A percentile compares a stretch with the other conserved stretches of the same genome.
Evolutionary conservation across 2,329 filamentous ascomycete genomes (phyloP).

Genomic region (Chrysosphaeria jannelii): DNA sequence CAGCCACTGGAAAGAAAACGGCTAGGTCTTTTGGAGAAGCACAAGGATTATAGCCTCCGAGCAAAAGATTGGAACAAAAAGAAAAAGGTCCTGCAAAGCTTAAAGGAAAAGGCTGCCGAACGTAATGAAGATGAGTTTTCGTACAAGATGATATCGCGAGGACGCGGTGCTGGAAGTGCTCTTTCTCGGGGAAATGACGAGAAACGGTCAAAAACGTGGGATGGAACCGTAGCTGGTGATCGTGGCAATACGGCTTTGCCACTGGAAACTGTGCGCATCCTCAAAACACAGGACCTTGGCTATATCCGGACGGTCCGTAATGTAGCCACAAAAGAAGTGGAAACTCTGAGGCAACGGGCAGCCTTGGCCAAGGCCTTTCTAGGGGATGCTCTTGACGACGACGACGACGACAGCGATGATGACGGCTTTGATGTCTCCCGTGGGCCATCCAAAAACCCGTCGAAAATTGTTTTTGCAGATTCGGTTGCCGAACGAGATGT

Average conservation of each 20-base stretch:
- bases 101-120: conserved; percentile 29
- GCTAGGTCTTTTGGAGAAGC: conserved; percentile 83
- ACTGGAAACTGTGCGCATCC: conserved; percentile 25
- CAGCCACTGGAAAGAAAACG: conserved; percentile 60
- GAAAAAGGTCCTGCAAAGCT: conserved; percentile 24
- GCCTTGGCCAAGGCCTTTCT: conserved; percentile 13
- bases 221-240: conserved; percentile 24
- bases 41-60: conserved; percentile 29
- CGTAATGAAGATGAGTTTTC: conserved; percentile 48
- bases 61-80: conserved; percentile 36
- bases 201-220: conserved; percentile 16
- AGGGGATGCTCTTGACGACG: conserved; percentile 7
- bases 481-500: conserved; percentile 11
- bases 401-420: conserved; percentile 8
- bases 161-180: conserved; percentile 17
- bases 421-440: conserved; percentile 4
- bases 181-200: conserved; percentile 10
- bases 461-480: conserved; percentile 22
- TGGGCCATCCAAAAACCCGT: conserved; percentile 4
- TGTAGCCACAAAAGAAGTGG: conserved; percentile 25
- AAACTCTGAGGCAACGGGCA: conserved; percentile 20
- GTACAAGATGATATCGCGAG: conserved; percentile 35
- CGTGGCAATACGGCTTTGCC: conserved; percentile 24
- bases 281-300: conserved; percentile 39
- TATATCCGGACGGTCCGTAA: conserved; percentile 33